These are phyloP conservation scores for Athelia sp. DNA, from an alignment of 1,284 basidiomycete species.

Conservation along the genomic window DNA sequence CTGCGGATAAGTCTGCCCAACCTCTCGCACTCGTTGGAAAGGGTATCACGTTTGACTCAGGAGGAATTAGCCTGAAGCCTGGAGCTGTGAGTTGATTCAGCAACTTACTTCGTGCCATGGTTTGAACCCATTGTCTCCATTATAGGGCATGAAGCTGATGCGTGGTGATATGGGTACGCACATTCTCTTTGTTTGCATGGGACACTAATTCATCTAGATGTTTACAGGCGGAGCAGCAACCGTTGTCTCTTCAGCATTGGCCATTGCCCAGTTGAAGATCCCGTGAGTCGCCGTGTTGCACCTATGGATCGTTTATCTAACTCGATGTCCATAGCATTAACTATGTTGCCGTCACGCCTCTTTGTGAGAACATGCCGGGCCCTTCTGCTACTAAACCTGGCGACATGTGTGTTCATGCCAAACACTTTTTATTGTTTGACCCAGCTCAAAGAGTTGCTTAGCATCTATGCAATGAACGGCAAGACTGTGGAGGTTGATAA, in stretches of 20 bases:
- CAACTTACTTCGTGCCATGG: background rate
- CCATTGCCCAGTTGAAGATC: constrained; percentile 76
- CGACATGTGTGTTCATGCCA: constrained; percentile 51
- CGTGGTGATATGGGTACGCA: constrained; percentile 74
- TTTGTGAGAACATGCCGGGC: constrained; percentile 87
- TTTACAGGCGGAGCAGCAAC: constrained; percentile 70
- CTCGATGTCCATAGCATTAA: constrained; percentile 53
- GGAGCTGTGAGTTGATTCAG: constrained; percentile 44
- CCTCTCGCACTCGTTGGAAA: constrained; percentile 85
- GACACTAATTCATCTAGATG: background rate
- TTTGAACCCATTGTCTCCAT: background rate
- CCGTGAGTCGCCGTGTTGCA: constrained; percentile 42
- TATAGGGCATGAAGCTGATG: constrained; percentile 75
- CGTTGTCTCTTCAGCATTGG: constrained; percentile 68
- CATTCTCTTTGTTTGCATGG: background rate
- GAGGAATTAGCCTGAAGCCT: constrained; percentile 87
- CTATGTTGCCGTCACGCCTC: constrained; percentile 64
- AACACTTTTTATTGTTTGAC: constrained; percentile 3
- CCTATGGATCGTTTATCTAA: background rate
- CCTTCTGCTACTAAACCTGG: constrained; percentile 87
- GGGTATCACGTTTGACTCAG: constrained; percentile 85
- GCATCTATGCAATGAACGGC: constrained; percentile 85
- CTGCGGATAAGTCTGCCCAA: constrained; percentile 43
- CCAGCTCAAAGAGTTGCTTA: constrained; percentile 21
- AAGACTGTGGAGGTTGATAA: constrained; percentile 87